Evolutionary conservation across 495 filamentous ascomycete genomes (phyloP), one percentile per base, ranked within the genome.

Genomic region (Trichoderma orchidacearum): DNA sequence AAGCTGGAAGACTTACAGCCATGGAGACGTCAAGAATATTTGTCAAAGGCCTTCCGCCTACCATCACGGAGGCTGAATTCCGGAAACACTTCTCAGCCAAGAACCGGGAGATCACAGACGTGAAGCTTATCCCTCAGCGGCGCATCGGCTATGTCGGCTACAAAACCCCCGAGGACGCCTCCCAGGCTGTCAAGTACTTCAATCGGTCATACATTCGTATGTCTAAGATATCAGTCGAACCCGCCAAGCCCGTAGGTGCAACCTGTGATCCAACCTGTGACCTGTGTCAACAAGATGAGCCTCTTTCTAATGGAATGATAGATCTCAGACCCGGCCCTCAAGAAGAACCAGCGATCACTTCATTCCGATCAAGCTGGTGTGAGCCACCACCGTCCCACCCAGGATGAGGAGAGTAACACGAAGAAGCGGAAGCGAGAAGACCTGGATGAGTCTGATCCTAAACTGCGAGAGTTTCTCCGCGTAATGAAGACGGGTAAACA

Each of bases 91-190:
- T 98, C 68, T 78, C 85, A 55, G 70, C 73, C 21, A 81, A 80
- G 63, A 82, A 82, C 58, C 81, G 82, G 61, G 70, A 78, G 34
- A 82, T 95, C 64, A 97, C 93, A 51, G 93, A 97, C 74, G 83
- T 87, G 57, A 93, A 91, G 75, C 79, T 95, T 58, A 84, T 96
- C 66, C 83, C 90, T 18, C 80, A 86, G 62, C 81, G 93, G 63
- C 80, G 90, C 56, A 96, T 98, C 72, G 93, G 90, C 61, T 99
- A 95, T 77, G 83, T 99, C 58, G 93, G 93, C 58, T 97, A 91
- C 76, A 92, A 87, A 70, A 88, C 80, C 54, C 75, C 82, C 41
- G 81, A 91, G 59, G 86, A 86, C 62, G 93, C 93, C 51, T 71
- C 77, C 45, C 77, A 82, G 61, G 93, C 93, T 51, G 86, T 92